Conservation (phyloP, 1,139 yeast genomes). For the Debaryomyces coudertii region DNA sequence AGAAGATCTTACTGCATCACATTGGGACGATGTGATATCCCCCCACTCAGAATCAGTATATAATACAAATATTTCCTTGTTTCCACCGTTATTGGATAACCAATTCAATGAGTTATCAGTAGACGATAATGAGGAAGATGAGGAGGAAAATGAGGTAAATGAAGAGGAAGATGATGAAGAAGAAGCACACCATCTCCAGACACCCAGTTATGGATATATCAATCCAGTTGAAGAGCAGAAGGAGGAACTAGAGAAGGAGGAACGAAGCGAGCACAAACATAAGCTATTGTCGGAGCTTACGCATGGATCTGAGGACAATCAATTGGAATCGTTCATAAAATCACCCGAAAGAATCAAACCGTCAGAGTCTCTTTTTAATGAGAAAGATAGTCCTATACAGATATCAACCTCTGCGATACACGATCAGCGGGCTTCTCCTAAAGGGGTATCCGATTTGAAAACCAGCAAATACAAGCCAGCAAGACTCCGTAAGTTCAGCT, state of each 20-base stretch:
- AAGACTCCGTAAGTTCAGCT: conserved; percentile 43
- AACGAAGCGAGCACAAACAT: conserved; percentile 39
- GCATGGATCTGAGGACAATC: conserved; percentile 30
- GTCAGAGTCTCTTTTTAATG: conserved; percentile 38
- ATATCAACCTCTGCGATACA: conserved; percentile 37
- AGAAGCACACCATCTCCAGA: background rate
- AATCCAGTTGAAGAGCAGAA: conserved; percentile 36
- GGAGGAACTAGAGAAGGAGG: conserved; percentile 36
- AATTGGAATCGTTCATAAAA: conserved; percentile 25
- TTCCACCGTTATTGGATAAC: conserved; percentile 25
- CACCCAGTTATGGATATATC: conserved; percentile 14
- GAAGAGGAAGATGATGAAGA: conserved; percentile 16
- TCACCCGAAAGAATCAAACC: conserved; percentile 25
- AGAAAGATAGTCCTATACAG: conserved; percentile 40
- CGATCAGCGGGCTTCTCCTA: conserved; percentile 19
- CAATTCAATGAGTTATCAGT: conserved; percentile 31
- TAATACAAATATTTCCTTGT: conserved; percentile 13
- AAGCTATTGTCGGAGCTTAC: conserved; percentile 43
- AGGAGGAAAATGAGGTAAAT: conserved; percentile 25
- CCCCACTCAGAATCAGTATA: conserved; percentile 20
- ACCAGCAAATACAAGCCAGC: conserved; percentile 40
- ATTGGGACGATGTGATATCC: conserved; percentile 41
- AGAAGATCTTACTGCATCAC: conserved; percentile 41
- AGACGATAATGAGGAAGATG: conserved; percentile 23
- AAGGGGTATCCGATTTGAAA: conserved; percentile 18